phyloP scores from a whole-genome alignment of 1,139 yeast species.

The Yamadazyma atmosphaerica region DNA sequence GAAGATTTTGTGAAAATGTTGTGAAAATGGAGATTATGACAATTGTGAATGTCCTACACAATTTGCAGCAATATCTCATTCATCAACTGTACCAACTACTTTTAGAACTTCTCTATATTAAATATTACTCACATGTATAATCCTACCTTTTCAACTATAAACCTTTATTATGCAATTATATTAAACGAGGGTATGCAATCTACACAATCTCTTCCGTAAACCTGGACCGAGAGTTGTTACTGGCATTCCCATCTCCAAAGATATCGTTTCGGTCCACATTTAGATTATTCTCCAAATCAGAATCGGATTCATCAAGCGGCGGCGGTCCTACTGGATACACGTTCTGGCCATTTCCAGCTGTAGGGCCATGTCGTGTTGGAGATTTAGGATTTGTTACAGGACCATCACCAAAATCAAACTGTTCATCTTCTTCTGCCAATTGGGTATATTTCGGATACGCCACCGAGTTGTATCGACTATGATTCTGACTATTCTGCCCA shows the following conservation, averaged over 20 bases:
- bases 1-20: too few relatives aligned
- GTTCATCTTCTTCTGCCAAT: slow-evolving; percentile 17
- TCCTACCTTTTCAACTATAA: neutral
- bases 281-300: slow-evolving; percentile 9
- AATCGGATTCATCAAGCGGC: slow-evolving; percentile 9
- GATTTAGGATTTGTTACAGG: too few relatives aligned
- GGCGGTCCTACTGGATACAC: neutral
- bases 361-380: too few relatives aligned
- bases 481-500: slow-evolving; percentile 13
- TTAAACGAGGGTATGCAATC: too few relatives aligned
- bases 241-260: slow-evolving; percentile 19
- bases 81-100: too few relatives aligned
- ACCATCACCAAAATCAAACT: slow-evolving; percentile 12
- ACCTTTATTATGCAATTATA: neutral
- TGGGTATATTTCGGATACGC: slow-evolving; percentile 11
- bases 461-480: slow-evolving; percentile 15
- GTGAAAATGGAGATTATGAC: too few relatives aligned
- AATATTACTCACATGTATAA: too few relatives aligned
- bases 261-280: slow-evolving; percentile 14
- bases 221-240: slow-evolving; percentile 25
- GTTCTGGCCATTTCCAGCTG: neutral
- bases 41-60: too few relatives aligned
- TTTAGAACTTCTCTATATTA: neutral
- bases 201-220: slow-evolving; percentile 24
- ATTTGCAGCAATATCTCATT: too few relatives aligned